A percentile compares a stretch with the other conserved stretches of the same genome.
phyloP scores from a whole-genome alignment of 805 yeast genomes.

The Zygosaccharomyces rouxii region DNA sequence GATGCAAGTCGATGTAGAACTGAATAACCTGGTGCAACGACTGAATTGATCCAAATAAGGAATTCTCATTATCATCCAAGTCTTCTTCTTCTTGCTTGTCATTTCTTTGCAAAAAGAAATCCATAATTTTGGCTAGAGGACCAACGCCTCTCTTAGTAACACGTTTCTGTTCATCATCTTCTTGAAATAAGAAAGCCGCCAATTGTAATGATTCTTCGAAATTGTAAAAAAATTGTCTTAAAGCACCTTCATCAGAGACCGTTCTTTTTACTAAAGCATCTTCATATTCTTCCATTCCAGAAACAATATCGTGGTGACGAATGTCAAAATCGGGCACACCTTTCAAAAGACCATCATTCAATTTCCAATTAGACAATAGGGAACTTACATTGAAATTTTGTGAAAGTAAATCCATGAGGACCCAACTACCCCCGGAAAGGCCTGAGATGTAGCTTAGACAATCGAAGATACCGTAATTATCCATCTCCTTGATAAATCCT shows the following conservation, averaged over 20 bases:
- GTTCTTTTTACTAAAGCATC: neutral
- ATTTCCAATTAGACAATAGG: slow-evolving; percentile 38
- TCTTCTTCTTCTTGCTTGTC: slow-evolving; percentile 14
- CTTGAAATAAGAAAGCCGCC: slow-evolving; percentile 9
- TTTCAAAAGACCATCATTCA: slow-evolving; percentile 46
- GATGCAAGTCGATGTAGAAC: slow-evolving; percentile 51
- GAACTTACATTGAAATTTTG: slow-evolving; percentile 38
- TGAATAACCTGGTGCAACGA: slow-evolving; percentile 36
- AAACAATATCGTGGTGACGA: slow-evolving; percentile 23
- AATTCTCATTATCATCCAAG: slow-evolving; percentile 6
- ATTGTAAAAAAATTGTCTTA: slow-evolving; percentile 15
- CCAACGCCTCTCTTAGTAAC: slow-evolving; percentile 15
- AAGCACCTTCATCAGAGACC: neutral
- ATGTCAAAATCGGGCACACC: slow-evolving; percentile 55
- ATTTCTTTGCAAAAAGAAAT: slow-evolving; percentile 15
- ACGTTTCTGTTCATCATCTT: neutral
- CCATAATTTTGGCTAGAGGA: slow-evolving; percentile 15
- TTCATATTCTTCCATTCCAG: slow-evolving; percentile 12
- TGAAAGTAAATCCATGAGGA: slow-evolving; percentile 46
- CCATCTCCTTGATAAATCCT: slow-evolving; percentile 30
- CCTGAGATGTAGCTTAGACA: slow-evolving; percentile 56
- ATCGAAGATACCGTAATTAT: slow-evolving; percentile 45
- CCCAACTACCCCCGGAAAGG: slow-evolving; percentile 72
- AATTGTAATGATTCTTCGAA: slow-evolving; percentile 23
- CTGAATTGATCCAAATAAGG: slow-evolving; percentile 25